phyloP scores from a whole-genome alignment of 169 alveolate genomes.

The Cryptosporidium baileyi region DNA sequence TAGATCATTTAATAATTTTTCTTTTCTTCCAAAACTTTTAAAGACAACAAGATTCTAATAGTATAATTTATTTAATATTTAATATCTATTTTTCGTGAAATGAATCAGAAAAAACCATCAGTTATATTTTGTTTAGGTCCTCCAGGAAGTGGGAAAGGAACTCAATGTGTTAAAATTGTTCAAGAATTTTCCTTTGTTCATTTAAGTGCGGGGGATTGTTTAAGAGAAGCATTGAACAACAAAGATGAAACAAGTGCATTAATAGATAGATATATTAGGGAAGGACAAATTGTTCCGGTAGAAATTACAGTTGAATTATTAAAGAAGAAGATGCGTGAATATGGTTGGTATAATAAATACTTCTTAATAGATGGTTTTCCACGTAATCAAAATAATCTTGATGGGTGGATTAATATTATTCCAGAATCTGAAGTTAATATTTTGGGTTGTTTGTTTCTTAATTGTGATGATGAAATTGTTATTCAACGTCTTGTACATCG shows the following conservation, averaged over 20 bases:
- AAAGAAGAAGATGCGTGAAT: slow-evolving; percentile 85
- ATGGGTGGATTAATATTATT: slow-evolving; percentile 84
- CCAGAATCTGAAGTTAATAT: slow-evolving; percentile 74
- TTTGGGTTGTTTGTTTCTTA: slow-evolving; percentile 76
- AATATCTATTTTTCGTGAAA: too few species aligned
- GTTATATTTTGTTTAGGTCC: slow-evolving; percentile 77
- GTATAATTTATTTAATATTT: too few species aligned
- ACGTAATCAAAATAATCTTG: slow-evolving; percentile 87
- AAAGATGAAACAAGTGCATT: slow-evolving; percentile 82
- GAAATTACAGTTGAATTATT: slow-evolving; percentile 89
- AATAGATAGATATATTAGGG: slow-evolving; percentile 82
- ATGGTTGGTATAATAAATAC: slow-evolving; percentile 86
- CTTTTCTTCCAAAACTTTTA: too few species aligned
- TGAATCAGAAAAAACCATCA: slow-evolving; percentile 5
- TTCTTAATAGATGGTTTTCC: slow-evolving; percentile 97
- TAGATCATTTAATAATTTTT: too few species aligned
- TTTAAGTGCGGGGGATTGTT: slow-evolving; percentile 91
- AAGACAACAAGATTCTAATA: too few species aligned
- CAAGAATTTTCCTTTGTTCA: slow-evolving; percentile 83
- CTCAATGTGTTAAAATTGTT: slow-evolving; percentile 83
- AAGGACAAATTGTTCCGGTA: slow-evolving; percentile 94
- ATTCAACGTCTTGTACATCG: slow-evolving; percentile 81
- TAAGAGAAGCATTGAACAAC: slow-evolving; percentile 81
- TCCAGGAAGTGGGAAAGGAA: slow-evolving; percentile 89
- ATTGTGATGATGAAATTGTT: slow-evolving; percentile 81